Evolutionary conservation across 2,329 filamentous ascomycete species (phyloP), one percentile per base, ranked within the genome.

Genomic region (Geosmithia flava): DNA sequence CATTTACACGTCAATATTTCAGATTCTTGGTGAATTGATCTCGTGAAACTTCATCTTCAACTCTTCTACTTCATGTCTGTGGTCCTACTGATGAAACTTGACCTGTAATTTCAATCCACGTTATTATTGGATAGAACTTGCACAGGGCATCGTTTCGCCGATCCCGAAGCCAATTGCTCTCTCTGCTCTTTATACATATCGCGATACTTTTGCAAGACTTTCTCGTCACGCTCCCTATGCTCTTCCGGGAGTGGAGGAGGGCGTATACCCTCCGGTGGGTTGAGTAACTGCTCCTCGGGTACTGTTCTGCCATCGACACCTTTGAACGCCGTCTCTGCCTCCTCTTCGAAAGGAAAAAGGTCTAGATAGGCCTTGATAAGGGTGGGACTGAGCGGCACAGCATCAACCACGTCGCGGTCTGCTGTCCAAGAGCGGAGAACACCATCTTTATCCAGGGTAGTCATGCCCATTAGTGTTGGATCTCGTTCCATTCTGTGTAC

Each of bases 301-400:
- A 49, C 47, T 16, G 37, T 45, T 4, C 20, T 47, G 1, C 50
- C 50, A 29, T 56, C 52, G 15, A 54, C 45, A 2, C 52, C 55
- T 5, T 51, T 47, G 7, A 48, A 54, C 1, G 4, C 17, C 15
- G 43, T 41, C 17, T 50, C 50, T 7, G 17, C 1, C 39, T 53
- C 45, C n/a, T 43, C 42, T 4, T 46, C 44, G 19, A 49, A 54
- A 1, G 51, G 51, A 1, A 49, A 16, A 2, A 49, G 50, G 44
- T 56, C 54, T 2, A 56, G 19, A 3, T 51, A 20, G 7, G 53
- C 52, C 37, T 56, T 55, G 30, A 56, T 48, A 1, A 55, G 44
- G 1, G 20, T 16, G 0, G 52, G 53, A 1, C 42, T 27, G 8
- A 54, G 47, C 2, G 50, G 20, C 2, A 44, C 49, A 1, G 55